These are phyloP conservation scores for Laguncularia racemosa DNA, from an alignment of 345 rosid genomes.

Conservation along the genomic window DNA sequence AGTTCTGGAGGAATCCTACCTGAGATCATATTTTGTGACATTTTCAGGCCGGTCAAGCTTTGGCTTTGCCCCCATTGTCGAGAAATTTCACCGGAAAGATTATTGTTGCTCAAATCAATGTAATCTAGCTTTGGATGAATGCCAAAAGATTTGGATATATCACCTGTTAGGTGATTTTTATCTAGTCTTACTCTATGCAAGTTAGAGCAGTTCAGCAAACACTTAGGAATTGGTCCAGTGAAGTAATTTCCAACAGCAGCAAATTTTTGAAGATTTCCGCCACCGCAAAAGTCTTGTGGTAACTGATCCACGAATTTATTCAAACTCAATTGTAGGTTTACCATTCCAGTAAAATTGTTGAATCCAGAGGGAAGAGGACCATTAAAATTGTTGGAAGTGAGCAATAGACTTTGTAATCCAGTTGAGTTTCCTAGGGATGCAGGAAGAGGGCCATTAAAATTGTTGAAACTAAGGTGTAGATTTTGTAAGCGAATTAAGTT, in stretches of 20 bases:
- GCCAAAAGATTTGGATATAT: constrained; percentile 22
- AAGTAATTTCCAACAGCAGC: constrained; percentile 5
- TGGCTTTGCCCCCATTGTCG: constrained; percentile 13
- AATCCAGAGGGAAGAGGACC: constrained; percentile 19
- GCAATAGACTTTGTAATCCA: not conserved
- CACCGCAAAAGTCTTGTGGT: constrained; percentile 13
- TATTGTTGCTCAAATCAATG: constrained; percentile 17
- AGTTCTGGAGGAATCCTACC: constrained; percentile 23
- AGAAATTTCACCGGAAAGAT: constrained; percentile 20
- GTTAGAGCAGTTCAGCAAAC: constrained; percentile 23
- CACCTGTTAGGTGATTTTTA: constrained; percentile 17
- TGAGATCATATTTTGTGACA: constrained; percentile 15
- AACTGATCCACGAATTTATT: constrained; percentile 18
- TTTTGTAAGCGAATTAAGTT: too few species aligned
- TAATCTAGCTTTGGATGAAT: constrained; percentile 12
- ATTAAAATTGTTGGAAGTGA: constrained; percentile 10
- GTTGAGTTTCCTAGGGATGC: constrained; percentile 1
- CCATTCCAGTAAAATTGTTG: not conserved
- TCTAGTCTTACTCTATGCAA: constrained; percentile 17
- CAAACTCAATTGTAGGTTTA: not conserved
- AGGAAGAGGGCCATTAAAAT: not conserved
- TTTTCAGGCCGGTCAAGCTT: not conserved
- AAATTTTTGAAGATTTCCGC: constrained; percentile 1
- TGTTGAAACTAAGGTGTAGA: too few species aligned
- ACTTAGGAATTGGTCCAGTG: constrained; percentile 23